phyloP scores from a whole-genome alignment of 192 early-diverging fungal genomes.

The Thamnidium elegans region DNA sequence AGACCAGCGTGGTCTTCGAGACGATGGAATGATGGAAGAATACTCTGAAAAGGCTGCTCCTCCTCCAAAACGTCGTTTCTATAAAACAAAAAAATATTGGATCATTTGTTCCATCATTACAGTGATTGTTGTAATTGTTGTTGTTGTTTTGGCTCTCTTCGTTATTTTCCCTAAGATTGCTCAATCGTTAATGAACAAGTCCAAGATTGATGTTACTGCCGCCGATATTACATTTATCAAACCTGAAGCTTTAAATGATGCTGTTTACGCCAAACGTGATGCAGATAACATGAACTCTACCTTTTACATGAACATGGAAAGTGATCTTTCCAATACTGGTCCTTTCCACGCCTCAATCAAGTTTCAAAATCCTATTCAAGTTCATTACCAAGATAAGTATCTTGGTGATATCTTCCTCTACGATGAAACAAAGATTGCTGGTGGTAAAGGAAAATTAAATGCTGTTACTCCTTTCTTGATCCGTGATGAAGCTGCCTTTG shows the following conservation, averaged over 20 bases:
- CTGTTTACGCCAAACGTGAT: constrained; percentile 6
- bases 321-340: constrained; percentile 44
- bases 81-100: constrained; percentile 52
- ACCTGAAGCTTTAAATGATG: background rate
- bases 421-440: constrained; percentile 41
- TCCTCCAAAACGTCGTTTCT: constrained; percentile 40
- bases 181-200: constrained; percentile 46
- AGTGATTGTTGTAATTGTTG: constrained; percentile 41
- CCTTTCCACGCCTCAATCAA: constrained; percentile 48
- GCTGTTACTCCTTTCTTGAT: constrained; percentile 39
- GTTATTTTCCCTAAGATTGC: constrained; percentile 55
- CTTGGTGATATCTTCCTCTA: constrained; percentile 41
- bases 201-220: constrained; percentile 34
- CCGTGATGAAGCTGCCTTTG: constrained; percentile 38
- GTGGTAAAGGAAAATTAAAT: constrained; percentile 39
- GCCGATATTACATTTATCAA: constrained; percentile 43
- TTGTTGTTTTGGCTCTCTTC: constrained; percentile 48
- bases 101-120: constrained; percentile 50
- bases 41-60: constrained; percentile 41
- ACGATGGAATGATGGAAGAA: constrained; percentile 32
- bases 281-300: constrained; percentile 28
- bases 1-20: background rate
- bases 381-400: constrained; percentile 39
- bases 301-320: constrained; percentile 41
- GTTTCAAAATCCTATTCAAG: constrained; percentile 45